Conservation (phyloP, 2,329 filamentous ascomycete species). For the Trichoderma aggressivum region DNA sequence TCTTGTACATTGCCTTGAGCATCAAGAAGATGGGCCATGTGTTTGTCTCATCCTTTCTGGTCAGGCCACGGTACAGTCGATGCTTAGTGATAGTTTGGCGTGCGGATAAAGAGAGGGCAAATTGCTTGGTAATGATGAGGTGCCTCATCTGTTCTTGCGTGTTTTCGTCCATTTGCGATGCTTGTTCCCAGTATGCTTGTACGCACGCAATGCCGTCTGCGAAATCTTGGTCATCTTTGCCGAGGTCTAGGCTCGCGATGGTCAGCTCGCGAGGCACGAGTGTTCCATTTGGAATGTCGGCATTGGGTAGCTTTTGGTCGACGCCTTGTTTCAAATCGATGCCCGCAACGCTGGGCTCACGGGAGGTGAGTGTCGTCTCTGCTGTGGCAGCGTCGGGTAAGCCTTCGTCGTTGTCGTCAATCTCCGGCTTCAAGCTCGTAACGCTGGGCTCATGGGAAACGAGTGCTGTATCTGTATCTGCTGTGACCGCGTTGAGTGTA, state of each 20-base stretch:
- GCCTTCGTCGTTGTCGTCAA: no score
- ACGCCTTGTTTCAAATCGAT: no score
- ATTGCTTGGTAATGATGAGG: background rate
- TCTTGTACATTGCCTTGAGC: background rate
- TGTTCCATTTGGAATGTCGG: no score
- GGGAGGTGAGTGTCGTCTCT: no score
- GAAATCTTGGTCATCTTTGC: background rate
- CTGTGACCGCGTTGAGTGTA: no score
- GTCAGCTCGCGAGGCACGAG: background rate
- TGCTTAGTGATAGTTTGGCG: background rate
- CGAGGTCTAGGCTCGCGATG: background rate
- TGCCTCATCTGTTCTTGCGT: background rate
- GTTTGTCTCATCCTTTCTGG: background rate
- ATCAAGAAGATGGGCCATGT: background rate
- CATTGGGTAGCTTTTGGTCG: no score
- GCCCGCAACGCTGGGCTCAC: no score
- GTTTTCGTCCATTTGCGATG: background rate
- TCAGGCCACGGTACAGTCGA: fast-evolving
- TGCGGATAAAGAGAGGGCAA: fast-evolving
- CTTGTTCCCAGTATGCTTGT: background rate
- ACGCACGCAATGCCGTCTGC: background rate
- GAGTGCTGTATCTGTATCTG: no score
- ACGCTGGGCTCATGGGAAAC: no score
- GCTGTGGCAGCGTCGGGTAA: no score
- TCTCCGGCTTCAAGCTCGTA: no score